Evolutionary conservation across 805 yeast species (phyloP), one percentile per base, ranked within the genome.

Genomic region (Candida sphagnicola): DNA sequence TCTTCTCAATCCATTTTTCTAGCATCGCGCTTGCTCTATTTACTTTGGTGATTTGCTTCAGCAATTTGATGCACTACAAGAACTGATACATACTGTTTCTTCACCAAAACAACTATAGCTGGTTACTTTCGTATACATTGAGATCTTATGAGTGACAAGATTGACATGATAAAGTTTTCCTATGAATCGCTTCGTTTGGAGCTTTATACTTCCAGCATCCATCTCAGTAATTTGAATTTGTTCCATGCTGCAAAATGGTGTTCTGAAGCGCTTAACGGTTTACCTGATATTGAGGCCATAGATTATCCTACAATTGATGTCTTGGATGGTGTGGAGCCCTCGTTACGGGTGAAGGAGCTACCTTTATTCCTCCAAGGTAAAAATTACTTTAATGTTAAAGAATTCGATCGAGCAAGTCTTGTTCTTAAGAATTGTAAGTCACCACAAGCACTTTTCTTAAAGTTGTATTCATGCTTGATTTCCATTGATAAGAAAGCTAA

Each of bases 171-270:
- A 6, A 13, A 18, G 16, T 32, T 30, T 8, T 43, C 46, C n/a
- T 30, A 40, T 8, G 46, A 39, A n/a, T 39, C 42, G 35, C 30
- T 54, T 23, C 44, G 67, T 17, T 33, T 32, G 5, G 57, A 62
- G n/a, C 49, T 67, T 18, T 51, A 50, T 38, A 47, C 44, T 6
- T 61, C 71, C 11, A 53, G 57, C 26, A 49, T 49, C 15, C 63
- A 67, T 3, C 64, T 87, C 14, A 57, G 77, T 1, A 74, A 75
- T 24, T 64, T 86, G 43, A 78, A 84, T 42, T 66, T 88, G 10
- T 71, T 72, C 50, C 80, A 78, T 37, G 80, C 89, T 0, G 78
- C 95, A 3, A 86, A 86, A 64, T 89, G 95, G 95, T 71, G 67
- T 40, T 80, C 87, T 2, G 96, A 88, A 51, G 95, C 95, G 1